Base-by-base conservation (phyloP, 805 yeast species). In the Lipomyces kockii region DNA sequence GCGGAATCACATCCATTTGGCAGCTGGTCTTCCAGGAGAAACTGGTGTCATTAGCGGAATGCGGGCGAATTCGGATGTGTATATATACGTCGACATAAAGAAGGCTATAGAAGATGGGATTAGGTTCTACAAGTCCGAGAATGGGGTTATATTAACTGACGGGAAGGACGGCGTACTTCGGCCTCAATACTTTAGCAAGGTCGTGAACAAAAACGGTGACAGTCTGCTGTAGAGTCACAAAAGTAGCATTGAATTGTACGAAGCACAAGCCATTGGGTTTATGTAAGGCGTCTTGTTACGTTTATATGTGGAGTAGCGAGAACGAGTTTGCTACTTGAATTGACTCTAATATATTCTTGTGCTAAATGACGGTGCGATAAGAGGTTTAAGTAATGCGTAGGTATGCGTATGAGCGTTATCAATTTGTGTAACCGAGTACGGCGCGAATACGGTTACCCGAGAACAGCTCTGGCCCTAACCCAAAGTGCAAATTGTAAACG, bases 1-100 rank as follows among this genome's bases (percentile, higher is more conserved):
- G 39, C 80, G 99, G 73, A 89, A 89, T 71, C 98, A 95, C 76
- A 86, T 95, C 20, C 99, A 95, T 78, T 83, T 94, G 76, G 91
- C 98, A 0, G 79, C 85, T 0, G 88, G 88, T 12, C 72, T 85
- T 9, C 83, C 86, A 0, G 79, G 81, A 2, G 80, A 81, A 3
- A 75, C 76, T 3, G 76, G 78, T 17, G 88, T 88, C 14, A 81
- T 89, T 14, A 87, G 93, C 68, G 98, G 98, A 0, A 85, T 92
- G 81, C 81, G 98, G 61, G 72, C 77, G n/a, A 80, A 81, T 53
- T 79, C 87, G 63, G 80, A 83, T 34, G 85, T 89, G 0, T 78
- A 87, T 63, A 87, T 95, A 2, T 89, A 84, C 73, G 74, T 94
- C 2, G 87, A 92, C 73, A 79, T 84, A 2, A 80, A 76, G 2